Conservation (phyloP, 768 basidiomycete genomes). For the Lentinula detonsa region DNA sequence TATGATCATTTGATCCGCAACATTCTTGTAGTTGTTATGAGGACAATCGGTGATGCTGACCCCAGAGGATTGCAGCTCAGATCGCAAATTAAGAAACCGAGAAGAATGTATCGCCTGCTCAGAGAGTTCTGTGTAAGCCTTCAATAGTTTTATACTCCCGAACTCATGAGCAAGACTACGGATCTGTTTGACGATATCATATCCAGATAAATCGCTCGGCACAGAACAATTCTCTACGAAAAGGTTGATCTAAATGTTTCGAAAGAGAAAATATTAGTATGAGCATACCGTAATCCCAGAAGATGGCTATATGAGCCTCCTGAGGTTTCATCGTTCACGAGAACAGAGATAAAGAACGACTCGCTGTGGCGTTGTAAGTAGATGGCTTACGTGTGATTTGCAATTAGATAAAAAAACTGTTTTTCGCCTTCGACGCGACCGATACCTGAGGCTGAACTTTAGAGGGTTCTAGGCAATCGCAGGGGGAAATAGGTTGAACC, state of each 20-base stretch:
- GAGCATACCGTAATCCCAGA: conserved; percentile 37
- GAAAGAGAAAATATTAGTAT: not conserved
- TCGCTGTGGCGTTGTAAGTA: not conserved
- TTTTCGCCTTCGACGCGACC: too few relatives aligned
- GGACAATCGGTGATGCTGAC: conserved; percentile 36
- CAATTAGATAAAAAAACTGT: too few relatives aligned
- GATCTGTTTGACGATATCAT: conserved; percentile 21
- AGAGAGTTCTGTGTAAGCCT: conserved; percentile 25
- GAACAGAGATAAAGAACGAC: not conserved
- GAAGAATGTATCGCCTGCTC: not conserved
- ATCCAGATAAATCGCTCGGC: conserved; percentile 19
- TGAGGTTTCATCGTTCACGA: not conserved
- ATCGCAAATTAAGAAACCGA: not conserved
- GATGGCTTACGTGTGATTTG: not conserved
- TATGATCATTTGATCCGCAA: conserved; percentile 46
- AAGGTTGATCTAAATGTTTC: not conserved
- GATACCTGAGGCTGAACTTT: too few relatives aligned
- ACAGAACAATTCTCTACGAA: conserved; percentile 24
- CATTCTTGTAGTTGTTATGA: conserved; percentile 29
- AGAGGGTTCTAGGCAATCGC: too few relatives aligned
- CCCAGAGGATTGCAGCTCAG: not conserved
- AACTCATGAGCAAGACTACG: conserved; percentile 18
- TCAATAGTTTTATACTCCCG: conserved; percentile 25
- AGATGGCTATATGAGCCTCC: conserved; percentile 21
- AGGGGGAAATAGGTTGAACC: too few relatives aligned